These are phyloP conservation scores for Lagenidium sp. DNA, from an alignment of 352 stramenopile species.

Conservation along the genomic window DNA sequence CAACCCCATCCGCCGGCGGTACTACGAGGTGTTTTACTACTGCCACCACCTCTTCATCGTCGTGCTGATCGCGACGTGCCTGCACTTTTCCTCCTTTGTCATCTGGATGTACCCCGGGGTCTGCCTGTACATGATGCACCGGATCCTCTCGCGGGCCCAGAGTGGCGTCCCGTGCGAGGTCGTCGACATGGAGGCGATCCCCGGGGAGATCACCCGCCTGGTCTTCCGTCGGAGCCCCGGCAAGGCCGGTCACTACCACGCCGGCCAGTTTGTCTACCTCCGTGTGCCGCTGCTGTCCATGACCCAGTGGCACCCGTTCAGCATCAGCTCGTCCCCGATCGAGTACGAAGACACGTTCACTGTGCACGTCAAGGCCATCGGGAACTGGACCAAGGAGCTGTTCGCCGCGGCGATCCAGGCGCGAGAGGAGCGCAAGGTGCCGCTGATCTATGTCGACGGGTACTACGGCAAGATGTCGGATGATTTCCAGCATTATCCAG, in stretches of 20 bases:
- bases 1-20: conserved; percentile 50
- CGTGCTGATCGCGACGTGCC: conserved; percentile 45
- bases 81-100: conserved; percentile 77
- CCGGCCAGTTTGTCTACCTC: conserved; percentile 74
- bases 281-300: conserved; percentile 59
- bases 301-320: conserved; percentile 82
- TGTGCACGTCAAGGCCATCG: conserved; percentile 71
- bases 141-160: conserved; percentile 61
- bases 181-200: conserved; percentile 75
- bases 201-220: conserved; percentile 72
- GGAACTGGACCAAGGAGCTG: conserved; percentile 69
- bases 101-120: conserved; percentile 80
- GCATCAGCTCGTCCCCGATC: conserved; percentile 77
- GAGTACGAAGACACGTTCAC: conserved; percentile 82
- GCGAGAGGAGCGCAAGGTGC: conserved; percentile 67
- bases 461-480: conserved; percentile 83
- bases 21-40: conserved; percentile 87
- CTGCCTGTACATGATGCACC: conserved; percentile 77
- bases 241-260: conserved; percentile 74
- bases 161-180: conserved; percentile 66
- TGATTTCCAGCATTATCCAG: conserved; percentile 73
- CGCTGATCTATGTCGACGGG: conserved; percentile 74
- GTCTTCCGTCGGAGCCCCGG: conserved; percentile 67
- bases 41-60: conserved; percentile 83
- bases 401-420: conserved; percentile 68